phyloP scores from a whole-genome alignment of 192 early-diverging fungal species.

The Coemansia sp. region DNA sequence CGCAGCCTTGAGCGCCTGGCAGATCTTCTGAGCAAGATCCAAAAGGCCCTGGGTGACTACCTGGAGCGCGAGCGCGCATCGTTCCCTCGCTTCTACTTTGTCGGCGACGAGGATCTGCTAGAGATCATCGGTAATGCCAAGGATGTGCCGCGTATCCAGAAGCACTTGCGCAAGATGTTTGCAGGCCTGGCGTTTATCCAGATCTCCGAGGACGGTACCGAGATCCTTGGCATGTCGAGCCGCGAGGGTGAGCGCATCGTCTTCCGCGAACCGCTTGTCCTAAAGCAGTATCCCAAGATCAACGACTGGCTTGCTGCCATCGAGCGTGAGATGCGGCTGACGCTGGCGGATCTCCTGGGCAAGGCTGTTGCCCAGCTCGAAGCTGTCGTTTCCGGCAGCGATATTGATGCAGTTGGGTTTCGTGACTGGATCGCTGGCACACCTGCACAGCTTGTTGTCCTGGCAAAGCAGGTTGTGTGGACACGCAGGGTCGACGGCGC shows the following conservation, averaged over 20 bases:
- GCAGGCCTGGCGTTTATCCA: slow-evolving; percentile 86
- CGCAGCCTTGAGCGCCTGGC: slow-evolving; percentile 93
- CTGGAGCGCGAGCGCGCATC: slow-evolving; percentile 93
- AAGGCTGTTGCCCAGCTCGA: slow-evolving; percentile 72
- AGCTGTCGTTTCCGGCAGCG: slow-evolving; percentile 40
- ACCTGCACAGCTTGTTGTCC: slow-evolving; percentile 91
- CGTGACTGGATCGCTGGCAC: slow-evolving; percentile 84
- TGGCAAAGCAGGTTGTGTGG: slow-evolving; percentile 90
- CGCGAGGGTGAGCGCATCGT: slow-evolving; percentile 88
- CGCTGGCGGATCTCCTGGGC: slow-evolving; percentile 75
- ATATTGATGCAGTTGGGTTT: slow-evolving; percentile 58
- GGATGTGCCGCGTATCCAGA: slow-evolving; percentile 92
- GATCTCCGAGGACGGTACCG: slow-evolving; percentile 74
- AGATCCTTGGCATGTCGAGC: slow-evolving; percentile 83
- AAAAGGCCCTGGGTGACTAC: slow-evolving; percentile 98
- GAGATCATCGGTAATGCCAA: slow-evolving; percentile 99
- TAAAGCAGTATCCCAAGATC: slow-evolving; percentile 85
- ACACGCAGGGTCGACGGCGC: slow-evolving; percentile 83
- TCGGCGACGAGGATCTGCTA: slow-evolving; percentile 99
- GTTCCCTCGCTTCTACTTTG: slow-evolving; percentile 99
- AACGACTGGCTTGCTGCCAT: slow-evolving; percentile 96
- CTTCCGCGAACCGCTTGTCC: slow-evolving; percentile 75
- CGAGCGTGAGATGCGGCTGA: slow-evolving; percentile 91
- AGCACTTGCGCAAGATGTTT: slow-evolving; percentile 99
- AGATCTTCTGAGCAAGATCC: slow-evolving; percentile 92